Conservation (phyloP, 1,284 basidiomycete genomes). For the Ceratobasidium sp. region DNA sequence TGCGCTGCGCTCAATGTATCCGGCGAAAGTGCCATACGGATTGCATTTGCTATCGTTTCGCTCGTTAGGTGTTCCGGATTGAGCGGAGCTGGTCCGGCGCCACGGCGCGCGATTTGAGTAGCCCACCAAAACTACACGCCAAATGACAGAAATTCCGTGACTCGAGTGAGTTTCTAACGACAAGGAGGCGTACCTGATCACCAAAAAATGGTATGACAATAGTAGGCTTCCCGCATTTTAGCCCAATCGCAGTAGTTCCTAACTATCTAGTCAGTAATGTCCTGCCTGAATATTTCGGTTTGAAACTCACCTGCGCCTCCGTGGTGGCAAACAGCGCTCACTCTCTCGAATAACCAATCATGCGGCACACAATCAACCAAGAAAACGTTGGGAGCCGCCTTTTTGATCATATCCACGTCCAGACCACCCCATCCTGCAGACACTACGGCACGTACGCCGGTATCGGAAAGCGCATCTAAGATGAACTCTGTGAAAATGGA, state of each 20-base stretch:
- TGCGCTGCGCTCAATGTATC: constrained; percentile 61
- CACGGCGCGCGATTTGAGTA: constrained; percentile 47
- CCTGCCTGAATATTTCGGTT: no score
- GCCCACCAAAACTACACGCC: constrained; percentile 48
- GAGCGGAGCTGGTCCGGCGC: constrained; percentile 69
- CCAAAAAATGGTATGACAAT: constrained; percentile 77
- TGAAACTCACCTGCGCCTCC: constrained; percentile 61
- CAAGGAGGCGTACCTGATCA: constrained; percentile 60
- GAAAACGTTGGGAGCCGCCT: constrained; percentile 62
- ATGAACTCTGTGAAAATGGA: constrained; percentile 55
- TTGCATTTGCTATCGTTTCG: constrained; percentile 64
- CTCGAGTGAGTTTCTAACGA: constrained; percentile 48
- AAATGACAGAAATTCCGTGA: not conserved
- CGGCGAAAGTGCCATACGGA: constrained; percentile 61
- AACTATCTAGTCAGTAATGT: constrained; percentile 48
- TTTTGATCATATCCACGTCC: constrained; percentile 60
- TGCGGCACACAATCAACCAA: constrained; percentile 73
- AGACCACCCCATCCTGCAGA: constrained; percentile 71
- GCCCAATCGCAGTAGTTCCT: constrained; percentile 52
- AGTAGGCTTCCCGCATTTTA: constrained; percentile 70
- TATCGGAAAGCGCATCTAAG: constrained; percentile 64
- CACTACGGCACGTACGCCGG: constrained; percentile 67
- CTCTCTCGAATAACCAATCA: constrained; percentile 75
- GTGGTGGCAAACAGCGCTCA: constrained; percentile 73
- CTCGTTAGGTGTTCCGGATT: constrained; percentile 63